Evolutionary conservation across 1,284 basidiomycete genomes (phyloP), one percentile per base, ranked within the genome.

Genomic region (Rhizopogon parksii): DNA sequence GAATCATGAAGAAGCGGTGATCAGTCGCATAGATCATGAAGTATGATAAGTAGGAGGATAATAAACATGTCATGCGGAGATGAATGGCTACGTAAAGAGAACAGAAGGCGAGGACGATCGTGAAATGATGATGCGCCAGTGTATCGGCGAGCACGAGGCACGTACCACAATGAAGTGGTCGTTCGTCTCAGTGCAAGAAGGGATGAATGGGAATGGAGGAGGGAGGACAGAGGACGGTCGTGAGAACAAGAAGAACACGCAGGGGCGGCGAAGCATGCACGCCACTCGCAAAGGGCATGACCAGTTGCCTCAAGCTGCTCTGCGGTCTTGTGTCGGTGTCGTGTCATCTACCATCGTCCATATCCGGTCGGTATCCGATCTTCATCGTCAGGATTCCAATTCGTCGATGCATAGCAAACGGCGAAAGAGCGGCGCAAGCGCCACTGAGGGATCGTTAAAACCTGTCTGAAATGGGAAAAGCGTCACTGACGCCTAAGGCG

Each of bases 101-200:
- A 15, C 30, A 45, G 36, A 24, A 54, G 52, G 46, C 25, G 7
- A 30, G 27, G 53, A 30, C 15, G 27, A 40, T 35, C 38, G 37
- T 38, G 38, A 40, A 38, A 49, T 34, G 55, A 60, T 68, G 75
- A 76, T 65, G 82, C 17, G 42, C 83, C 82, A 64, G 72, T 83
- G 85, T 85, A 65, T 85, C 69, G 83, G 83, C 77, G 72, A 70
- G 76, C 71, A 65, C 79, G 77, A 82, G 76, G 74, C 75, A 82
- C 80, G 80, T 71, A 78, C 81, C 82, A 77, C 84, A 85, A 60
- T 66, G 53, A 87, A 85, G 83, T 78, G 82, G 80, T 83, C 81
- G 80, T 83, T 52, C 79, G 75, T 77, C 77, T 79, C 61, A 80
- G 75, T 74, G 70, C 71, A 73, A 62, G 71, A 76, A 24, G 71